Percentiles rank a stretch among this genome's conserved stretches.
Conservation (phyloP, 805 yeast genomes). For the Candida ficus region DNA sequence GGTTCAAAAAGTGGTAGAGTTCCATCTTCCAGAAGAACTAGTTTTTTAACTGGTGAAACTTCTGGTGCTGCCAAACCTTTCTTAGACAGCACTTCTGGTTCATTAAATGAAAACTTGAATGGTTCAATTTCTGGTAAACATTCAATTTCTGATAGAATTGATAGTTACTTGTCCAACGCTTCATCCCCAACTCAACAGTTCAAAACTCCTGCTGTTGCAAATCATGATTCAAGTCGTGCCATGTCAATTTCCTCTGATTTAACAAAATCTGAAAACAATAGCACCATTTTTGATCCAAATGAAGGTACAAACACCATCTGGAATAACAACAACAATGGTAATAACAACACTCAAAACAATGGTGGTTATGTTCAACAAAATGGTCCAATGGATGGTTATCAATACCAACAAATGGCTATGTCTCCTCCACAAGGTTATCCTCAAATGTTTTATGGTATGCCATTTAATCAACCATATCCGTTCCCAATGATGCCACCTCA, state of each 20-base stretch:
- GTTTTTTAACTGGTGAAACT: constrained; percentile 36
- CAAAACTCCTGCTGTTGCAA: constrained; percentile 15
- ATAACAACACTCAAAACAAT: constrained; percentile 61
- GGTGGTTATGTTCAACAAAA: constrained; percentile 32
- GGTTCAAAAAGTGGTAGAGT: constrained; percentile 29
- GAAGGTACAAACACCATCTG: constrained; percentile 39
- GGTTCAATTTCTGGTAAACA: constrained; percentile 17
- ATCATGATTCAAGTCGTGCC: constrained; percentile 12
- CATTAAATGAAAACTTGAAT: constrained; percentile 27
- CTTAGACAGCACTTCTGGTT: constrained; percentile 24
- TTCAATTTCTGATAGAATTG: constrained; percentile 49
- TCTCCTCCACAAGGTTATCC: constrained; percentile 19
- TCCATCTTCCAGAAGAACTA: constrained; percentile 46
- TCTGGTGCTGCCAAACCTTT: constrained; percentile 20
- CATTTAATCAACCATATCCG: constrained; percentile 30
- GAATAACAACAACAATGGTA: constrained; percentile 27
- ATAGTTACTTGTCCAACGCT: constrained; percentile 39
- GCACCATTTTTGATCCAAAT: constrained; percentile 26
- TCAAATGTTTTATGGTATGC: constrained; percentile 32
- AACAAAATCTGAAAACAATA: constrained; percentile 30
- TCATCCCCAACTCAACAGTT: constrained; percentile 43
- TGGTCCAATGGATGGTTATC: constrained; percentile 1
- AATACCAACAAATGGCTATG: constrained; percentile 9
- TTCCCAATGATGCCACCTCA: constrained; percentile 28
- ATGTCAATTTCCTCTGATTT: constrained; percentile 25